Evolutionary conservation across 2,329 filamentous ascomycete species (phyloP), one percentile per base, ranked within the genome.

Genomic region (Diaporthe nobilis): DNA sequence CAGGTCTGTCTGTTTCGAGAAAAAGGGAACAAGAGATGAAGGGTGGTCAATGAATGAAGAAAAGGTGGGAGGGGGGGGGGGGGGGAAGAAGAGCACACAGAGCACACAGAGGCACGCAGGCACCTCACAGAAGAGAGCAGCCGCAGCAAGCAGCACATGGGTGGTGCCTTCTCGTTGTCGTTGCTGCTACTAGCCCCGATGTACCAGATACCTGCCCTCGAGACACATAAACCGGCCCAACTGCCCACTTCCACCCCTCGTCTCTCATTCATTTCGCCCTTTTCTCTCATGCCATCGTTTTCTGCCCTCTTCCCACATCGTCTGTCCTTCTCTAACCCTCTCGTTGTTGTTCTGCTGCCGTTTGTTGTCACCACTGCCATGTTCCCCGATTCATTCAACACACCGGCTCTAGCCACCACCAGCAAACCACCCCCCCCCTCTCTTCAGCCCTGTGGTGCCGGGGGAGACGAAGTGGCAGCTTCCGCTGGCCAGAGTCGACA

Each of bases 171-270:
- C 28, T 25, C n/a, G 60, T 44, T 49, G 61, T 22, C 44, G 61
- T 44, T 65, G 39, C 39, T 47, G 39, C 60, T 65, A 22, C 63
- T 70, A 68, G 65, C 65, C 49, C 49, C 31, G 47, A 55, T 53
- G 49, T 53, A 55, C 65, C 47, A 28, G 65, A 70, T 70, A 70
- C 65, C 28, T 70, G n/a, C 49, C 65, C 55, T 61, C 70, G 57
- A 72, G 71, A 72, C 71, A 53, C 49, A 58, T 53, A 77, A 77
- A 80, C 78, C 79, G 77, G 76, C 81, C 81, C 81, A 81, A 81
- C 80, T 81, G 75, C 80, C 82, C 82, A 81, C 80, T 78, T 78
- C 79, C 76, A 77, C 61, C 72, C 78, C 79, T 78, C 80, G 81
- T 80, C 78, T 63, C 71, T 61, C 31, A 34, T 72, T 63, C 31